A percentile compares a stretch with the other conserved stretches of the same genome.
These are phyloP conservation scores for Aspergillus hortae DNA, from an alignment of 2,329 filamentous ascomycete species.

Conservation along the genomic window DNA sequence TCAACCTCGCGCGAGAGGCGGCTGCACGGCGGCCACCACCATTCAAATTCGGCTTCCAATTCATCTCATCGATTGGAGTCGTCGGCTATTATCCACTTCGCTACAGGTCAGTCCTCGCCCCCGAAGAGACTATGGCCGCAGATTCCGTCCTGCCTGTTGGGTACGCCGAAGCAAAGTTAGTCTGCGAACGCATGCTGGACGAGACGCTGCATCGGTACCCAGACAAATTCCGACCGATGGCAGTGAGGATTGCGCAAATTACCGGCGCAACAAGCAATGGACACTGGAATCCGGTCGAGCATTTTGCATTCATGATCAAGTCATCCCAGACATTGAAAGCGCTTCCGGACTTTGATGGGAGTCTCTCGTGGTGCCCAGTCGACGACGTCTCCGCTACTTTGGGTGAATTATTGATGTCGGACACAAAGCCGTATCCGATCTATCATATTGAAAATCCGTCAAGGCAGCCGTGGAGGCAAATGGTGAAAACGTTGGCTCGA, in stretches of 20 bases:
- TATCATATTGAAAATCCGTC: conserved; percentile 49
- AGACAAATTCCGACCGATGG: conserved; percentile 41
- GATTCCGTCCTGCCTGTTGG: conserved; percentile 44
- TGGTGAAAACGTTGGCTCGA: conserved; percentile 31
- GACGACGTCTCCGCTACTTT: conserved; percentile 37
- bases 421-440: conserved; percentile 25
- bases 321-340: conserved; percentile 45
- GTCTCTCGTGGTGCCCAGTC: conserved; percentile 47
- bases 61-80: conserved; percentile 42
- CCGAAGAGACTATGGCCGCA: conserved; percentile 44
- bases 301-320: conserved; percentile 50
- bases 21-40: conserved; percentile 16
- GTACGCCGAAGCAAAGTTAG: conserved; percentile 51
- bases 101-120: conserved; percentile 31
- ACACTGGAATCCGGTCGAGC: conserved; percentile 54
- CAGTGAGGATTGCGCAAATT: conserved; percentile 51
- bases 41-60: conserved; percentile 32
- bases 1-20: conserved; percentile 39
- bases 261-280: conserved; percentile 49
- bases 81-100: conserved; percentile 33
- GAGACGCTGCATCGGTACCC: conserved; percentile 45
- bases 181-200: conserved; percentile 50
- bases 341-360: conserved; percentile 42
- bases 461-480: conserved; percentile 40
- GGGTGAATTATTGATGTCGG: conserved; percentile 28